Evolutionary conservation across 805 yeast genomes (phyloP).

Genomic region (Starmerella riodocensis): DNA sequence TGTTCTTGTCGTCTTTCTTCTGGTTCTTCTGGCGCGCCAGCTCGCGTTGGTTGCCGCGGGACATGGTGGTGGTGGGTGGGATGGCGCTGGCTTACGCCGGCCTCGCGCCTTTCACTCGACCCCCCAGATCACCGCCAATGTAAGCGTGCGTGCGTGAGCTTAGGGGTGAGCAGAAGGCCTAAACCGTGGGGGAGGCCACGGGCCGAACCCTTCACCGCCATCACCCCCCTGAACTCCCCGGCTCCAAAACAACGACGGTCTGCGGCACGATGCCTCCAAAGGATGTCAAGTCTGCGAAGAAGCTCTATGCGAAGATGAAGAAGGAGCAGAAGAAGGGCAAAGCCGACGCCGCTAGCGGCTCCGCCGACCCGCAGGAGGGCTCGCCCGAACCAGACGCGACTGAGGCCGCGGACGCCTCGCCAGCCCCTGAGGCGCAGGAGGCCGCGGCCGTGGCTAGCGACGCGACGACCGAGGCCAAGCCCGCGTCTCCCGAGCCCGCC

Average conservation of each 20-base stretch:
- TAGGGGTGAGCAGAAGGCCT: no score
- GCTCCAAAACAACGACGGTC: no score
- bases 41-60: conserved; percentile 95
- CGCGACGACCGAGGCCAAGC: no score
- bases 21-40: conserved; percentile 76
- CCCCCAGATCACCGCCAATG: no score
- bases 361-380: conserved; percentile 9
- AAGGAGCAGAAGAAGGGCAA: conserved; percentile 40
- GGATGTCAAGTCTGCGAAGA: conserved; percentile 53
- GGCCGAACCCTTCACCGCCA: neutral
- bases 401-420: no score
- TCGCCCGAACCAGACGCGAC: neutral
- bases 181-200: no score
- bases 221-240: no score
- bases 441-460: neutral
- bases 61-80: no score
- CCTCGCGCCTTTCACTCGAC: no score
- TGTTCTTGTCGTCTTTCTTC: conserved; percentile 60
- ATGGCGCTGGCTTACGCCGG: no score
- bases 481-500: no score
- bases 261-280: conserved; percentile 11
- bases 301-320: conserved; percentile 58
- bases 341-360: conserved; percentile 25
- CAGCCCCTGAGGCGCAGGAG: neutral
- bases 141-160: no score